Evolutionary conservation across 306 rosid species (phyloP), one percentile per base, ranked within the genome.

Genomic region (Glycine soja): DNA sequence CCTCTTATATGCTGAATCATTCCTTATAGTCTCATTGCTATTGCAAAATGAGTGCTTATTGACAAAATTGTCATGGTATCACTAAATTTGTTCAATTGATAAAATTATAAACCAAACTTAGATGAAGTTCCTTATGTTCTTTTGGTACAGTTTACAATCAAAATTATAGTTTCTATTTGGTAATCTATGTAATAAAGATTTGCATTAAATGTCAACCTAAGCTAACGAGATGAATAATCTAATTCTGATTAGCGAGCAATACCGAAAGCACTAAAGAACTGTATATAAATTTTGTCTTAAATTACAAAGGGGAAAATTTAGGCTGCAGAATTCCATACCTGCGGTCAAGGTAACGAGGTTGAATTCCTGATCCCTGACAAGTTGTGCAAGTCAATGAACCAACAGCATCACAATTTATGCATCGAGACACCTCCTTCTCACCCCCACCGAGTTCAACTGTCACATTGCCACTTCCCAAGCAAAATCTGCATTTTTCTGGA

Each of bases 281-380:
- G 30, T 24, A 24, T 24, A 24, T 24, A 24, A 24, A 24, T 24
- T 24, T 24, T 24, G 30, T 24, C 30, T 1, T 24, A 24, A 24
- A 24, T 24, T 24, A 24, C 30, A 24, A 24, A 24, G 30, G 2
- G 30, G 30, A 24, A 1, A 24, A 24, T 24, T 24, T 24, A 24
- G 30, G 30, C 30, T 24, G 30, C 30, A 24, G 40, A 36, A 36
- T 36, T 36, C 5, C 87, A 61, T 89, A 93, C 99, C 99, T 91
- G 54, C 99, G 93, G 58, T 93, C 99, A 79, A 96, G 97, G 85
- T 96, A 96, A 51, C 99, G 99, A 76, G 99, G 99, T 86, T 96
- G 99, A 80, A 96, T 96, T 46, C 99, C 97, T 5, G 89, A 87
- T 80, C 99, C 99, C 82, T 95, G 99, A 80, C 99, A 95, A 56